A percentile compares a stretch with the other conserved stretches of the same genome.
Evolutionary conservation across 495 filamentous ascomycete species (phyloP).

Genomic region (Stereocaulon alpinum): DNA sequence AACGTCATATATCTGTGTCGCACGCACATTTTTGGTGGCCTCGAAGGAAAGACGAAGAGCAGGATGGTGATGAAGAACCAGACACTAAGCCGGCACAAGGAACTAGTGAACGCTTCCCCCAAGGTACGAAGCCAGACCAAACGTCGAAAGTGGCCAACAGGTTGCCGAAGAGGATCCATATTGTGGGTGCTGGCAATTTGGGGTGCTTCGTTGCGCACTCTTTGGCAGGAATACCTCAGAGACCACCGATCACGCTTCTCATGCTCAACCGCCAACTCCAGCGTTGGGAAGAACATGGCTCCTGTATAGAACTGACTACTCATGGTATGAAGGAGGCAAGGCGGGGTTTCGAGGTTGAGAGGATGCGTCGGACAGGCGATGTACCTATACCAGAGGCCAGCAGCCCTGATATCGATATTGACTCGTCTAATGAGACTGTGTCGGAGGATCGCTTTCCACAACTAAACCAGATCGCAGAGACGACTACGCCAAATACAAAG

Average conservation of each 20-base stretch:
- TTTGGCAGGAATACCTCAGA: slow-evolving; percentile 42
- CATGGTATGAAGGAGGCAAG: slow-evolving; percentile 29
- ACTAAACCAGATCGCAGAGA: background rate
- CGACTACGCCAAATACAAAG: background rate
- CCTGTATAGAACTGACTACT: slow-evolving; percentile 28
- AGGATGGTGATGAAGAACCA: background rate
- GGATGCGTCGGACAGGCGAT: slow-evolving; percentile 22
- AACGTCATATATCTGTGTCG: slow-evolving; percentile 4
- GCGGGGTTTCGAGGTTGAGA: slow-evolving; percentile 43
- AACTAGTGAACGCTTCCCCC: background rate
- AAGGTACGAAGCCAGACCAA: background rate
- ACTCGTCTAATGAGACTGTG: background rate
- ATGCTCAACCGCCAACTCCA: slow-evolving; percentile 30
- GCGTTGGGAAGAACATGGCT: slow-evolving; percentile 7
- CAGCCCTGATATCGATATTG: background rate
- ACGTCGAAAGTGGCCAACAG: background rate
- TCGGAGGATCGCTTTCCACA: background rate
- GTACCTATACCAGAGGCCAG: slow-evolving; percentile 17
- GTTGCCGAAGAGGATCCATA: slow-evolving; percentile 37
- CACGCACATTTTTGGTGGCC: slow-evolving; percentile 16
- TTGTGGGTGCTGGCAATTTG: slow-evolving; percentile 48
- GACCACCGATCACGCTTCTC: slow-evolving; percentile 50
- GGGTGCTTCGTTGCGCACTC: slow-evolving; percentile 53
- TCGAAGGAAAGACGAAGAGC: slow-evolving; percentile 8
- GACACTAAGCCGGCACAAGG: background rate